These are phyloP conservation scores for Fomitopsis palustris DNA, from an alignment of 1,284 basidiomycete species.

Conservation along the genomic window DNA sequence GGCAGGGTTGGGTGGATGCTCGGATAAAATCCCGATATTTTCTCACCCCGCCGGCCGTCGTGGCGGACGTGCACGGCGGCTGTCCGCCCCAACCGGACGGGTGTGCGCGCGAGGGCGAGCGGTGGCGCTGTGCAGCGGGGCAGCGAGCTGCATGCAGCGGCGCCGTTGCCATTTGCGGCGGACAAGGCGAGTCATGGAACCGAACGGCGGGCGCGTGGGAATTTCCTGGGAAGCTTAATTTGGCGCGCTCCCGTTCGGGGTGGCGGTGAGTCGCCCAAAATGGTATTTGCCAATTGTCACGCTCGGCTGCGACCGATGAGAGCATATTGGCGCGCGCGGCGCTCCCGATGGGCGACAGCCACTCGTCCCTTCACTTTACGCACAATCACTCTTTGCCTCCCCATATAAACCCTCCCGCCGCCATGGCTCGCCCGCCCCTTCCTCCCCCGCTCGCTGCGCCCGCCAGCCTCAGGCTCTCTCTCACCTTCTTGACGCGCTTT, in stretches of 20 bases:
- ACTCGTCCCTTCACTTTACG: not conserved
- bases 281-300: not conserved
- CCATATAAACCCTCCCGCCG: not conserved
- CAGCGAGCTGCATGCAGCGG: not conserved
- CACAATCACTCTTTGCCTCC: not conserved
- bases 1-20: not conserved
- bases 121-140: not conserved
- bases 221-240: not conserved
- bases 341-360: not conserved
- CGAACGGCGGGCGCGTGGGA: not conserved
- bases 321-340: not conserved
- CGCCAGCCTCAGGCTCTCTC: not conserved
- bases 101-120: not conserved
- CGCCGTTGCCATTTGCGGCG: not conserved
- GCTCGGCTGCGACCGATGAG: not conserved
- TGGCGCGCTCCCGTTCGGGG: not conserved
- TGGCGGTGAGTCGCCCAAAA: constrained; percentile 3
- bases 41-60: constrained; percentile 4
- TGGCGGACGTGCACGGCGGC: not conserved
- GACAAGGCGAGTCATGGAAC: not conserved
- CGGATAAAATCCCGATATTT: not conserved
- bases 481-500: not conserved
- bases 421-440: not conserved
- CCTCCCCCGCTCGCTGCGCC: not conserved
- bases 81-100: constrained; percentile 4